Percentiles rank a stretch among this genome's conserved stretches.
phyloP scores from a whole-genome alignment of 129 eudicot species.

The Smallanthus sonchifolius region DNA sequence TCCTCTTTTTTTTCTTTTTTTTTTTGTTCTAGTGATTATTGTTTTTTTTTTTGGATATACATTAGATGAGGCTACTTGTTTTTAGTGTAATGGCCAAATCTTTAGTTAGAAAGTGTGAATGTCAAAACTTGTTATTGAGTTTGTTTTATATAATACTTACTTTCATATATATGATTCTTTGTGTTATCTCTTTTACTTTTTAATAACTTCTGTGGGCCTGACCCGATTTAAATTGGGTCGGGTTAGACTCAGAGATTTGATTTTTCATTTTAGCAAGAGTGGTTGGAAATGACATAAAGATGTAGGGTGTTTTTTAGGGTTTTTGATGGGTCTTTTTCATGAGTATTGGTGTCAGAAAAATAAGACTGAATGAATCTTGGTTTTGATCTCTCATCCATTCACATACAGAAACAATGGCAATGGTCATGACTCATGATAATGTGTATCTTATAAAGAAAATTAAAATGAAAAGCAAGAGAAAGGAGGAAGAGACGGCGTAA shows the following conservation, averaged over 20 bases:
- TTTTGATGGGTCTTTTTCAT: slow-evolving; percentile 21
- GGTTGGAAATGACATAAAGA: slow-evolving; percentile 19
- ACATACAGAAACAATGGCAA: not conserved
- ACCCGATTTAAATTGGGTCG: not conserved
- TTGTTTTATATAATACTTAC: slow-evolving; percentile 23
- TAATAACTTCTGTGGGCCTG: not conserved
- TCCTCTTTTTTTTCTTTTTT: slow-evolving; percentile 48
- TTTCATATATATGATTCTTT: not conserved
- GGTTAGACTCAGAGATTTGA: not conserved
- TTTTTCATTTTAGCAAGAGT: not conserved
- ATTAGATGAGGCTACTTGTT: slow-evolving; percentile 31
- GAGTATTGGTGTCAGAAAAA: slow-evolving; percentile 16
- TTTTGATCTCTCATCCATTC: slow-evolving; percentile 11
- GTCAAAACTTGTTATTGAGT: slow-evolving; percentile 20
- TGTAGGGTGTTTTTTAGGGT: slow-evolving; percentile 4
- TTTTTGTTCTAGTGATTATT: not conserved
- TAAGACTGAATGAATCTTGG: slow-evolving; percentile 12
- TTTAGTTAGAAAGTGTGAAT: slow-evolving; percentile 39
- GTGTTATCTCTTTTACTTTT: not conserved
- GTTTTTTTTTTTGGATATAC: slow-evolving; percentile 30
- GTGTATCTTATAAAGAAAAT: not conserved
- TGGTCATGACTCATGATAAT: not conserved
- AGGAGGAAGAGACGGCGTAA: slow-evolving; percentile 34
- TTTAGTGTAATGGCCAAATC: slow-evolving; percentile 41
- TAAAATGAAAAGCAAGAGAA: slow-evolving; percentile 3